Percentiles rank a stretch among this genome's conserved stretches.
Evolutionary conservation across 306 rosid genomes (phyloP).

Genomic region (Albizia julibrissin): DNA sequence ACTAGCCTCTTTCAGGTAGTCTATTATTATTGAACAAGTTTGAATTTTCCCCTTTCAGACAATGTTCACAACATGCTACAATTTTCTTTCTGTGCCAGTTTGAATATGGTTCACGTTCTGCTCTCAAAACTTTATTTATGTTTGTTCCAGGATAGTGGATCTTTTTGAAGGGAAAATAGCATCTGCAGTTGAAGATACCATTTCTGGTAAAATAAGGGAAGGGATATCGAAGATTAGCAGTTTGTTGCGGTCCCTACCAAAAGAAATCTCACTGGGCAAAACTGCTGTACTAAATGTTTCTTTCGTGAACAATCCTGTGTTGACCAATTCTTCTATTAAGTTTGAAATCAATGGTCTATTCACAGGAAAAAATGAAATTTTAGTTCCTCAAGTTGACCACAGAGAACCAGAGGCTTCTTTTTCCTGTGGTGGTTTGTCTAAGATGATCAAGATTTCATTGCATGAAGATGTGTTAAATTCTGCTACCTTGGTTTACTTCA

Average conservation of each 20-base stretch:
- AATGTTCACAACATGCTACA: neutral
- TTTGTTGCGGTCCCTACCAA: slow-evolving; percentile 65
- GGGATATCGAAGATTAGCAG: slow-evolving; percentile 61
- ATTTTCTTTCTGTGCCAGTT: neutral
- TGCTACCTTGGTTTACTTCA: slow-evolving; percentile 56
- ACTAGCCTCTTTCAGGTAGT: neutral
- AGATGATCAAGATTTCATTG: slow-evolving; percentile 74
- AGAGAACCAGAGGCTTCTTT: slow-evolving; percentile 36
- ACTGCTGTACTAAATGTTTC: slow-evolving; percentile 67
- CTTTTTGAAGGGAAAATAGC: slow-evolving; percentile 58
- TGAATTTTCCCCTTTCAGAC: neutral
- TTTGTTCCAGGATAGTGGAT: slow-evolving; percentile 63
- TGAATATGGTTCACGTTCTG: neutral
- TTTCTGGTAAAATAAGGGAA: slow-evolving; percentile 63
- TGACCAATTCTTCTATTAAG: slow-evolving; percentile 59
- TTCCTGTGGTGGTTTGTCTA: slow-evolving; percentile 50
- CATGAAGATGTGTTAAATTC: slow-evolving; percentile 79
- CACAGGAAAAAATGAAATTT: slow-evolving; percentile 33
- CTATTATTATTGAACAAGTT: neutral
- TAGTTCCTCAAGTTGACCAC: slow-evolving; percentile 35
- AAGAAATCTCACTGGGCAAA: slow-evolving; percentile 48
- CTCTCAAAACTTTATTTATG: slow-evolving; percentile 4
- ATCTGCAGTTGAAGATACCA: slow-evolving; percentile 66
- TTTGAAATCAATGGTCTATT: slow-evolving; percentile 73
- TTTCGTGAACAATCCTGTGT: slow-evolving; percentile 60